Evolutionary conservation across 1,139 yeast genomes (phyloP).

Genomic region (Suhomyces yuchorum): DNA sequence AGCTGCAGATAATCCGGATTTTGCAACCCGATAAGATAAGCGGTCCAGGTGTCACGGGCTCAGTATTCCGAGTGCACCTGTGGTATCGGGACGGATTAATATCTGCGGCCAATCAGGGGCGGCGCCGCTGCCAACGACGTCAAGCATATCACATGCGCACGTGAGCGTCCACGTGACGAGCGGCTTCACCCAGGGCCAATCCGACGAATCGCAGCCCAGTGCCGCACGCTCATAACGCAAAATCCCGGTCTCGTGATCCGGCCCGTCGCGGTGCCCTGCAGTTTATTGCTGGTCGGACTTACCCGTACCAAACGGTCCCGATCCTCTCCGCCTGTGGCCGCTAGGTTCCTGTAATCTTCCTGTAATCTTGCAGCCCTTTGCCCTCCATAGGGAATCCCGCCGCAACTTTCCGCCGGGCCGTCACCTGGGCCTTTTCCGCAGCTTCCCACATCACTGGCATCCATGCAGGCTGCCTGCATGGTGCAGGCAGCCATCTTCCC

Average conservation of each 20-base stretch:
- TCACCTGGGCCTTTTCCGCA: not conserved
- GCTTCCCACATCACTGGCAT: not conserved
- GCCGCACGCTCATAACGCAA: not conserved
- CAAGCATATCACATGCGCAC: not conserved
- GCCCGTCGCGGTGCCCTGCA: slow-evolving; percentile 16
- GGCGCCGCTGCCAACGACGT: not conserved
- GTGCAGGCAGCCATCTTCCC: not conserved
- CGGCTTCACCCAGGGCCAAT: not conserved
- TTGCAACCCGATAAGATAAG: not conserved
- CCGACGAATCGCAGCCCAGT: slow-evolving; percentile 3
- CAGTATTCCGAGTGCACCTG: not conserved
- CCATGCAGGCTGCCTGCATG: too few relatives aligned
- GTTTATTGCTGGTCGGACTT: slow-evolving; percentile 6
- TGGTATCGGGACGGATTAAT: not conserved
- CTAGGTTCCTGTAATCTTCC: not conserved
- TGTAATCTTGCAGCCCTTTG: not conserved
- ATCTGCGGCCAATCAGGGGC: not conserved
- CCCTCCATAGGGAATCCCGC: not conserved
- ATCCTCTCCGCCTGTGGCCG: not conserved
- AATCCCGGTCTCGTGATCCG: slow-evolving; percentile 11
- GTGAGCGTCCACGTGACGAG: not conserved
- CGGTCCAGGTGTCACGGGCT: not conserved
- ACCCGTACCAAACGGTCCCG: not conserved
- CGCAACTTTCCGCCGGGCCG: not conserved
- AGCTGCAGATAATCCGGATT: not conserved